Evolutionary conservation across 495 filamentous ascomycete species (phyloP).

Genomic region (Rhypophila decipiens): DNA sequence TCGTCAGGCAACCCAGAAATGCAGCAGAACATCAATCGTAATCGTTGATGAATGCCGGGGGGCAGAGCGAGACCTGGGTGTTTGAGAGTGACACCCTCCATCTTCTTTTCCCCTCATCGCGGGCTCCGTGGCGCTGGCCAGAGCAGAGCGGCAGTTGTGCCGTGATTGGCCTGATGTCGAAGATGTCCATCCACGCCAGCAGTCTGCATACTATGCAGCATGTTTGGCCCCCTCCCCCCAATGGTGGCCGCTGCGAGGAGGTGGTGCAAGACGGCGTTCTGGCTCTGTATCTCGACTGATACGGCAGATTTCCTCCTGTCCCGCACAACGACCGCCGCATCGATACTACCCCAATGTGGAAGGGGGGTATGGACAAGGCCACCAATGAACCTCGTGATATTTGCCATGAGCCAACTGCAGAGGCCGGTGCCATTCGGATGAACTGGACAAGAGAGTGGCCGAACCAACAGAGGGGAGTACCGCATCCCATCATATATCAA

Average conservation of each 20-base stretch:
- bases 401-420: slow-evolving; percentile 10
- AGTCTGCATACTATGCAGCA: neutral
- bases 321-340: neutral
- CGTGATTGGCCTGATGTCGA: slow-evolving; percentile 13
- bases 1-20: too few relatives aligned
- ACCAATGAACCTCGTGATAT: slow-evolving; percentile 12
- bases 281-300: neutral
- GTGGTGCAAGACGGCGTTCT: neutral
- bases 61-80: neutral
- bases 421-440: neutral
- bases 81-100: neutral
- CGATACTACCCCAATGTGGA: neutral
- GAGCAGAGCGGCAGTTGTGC: neutral
- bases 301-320: neutral
- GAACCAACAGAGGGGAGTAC: neutral
- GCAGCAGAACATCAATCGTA: too few relatives aligned
- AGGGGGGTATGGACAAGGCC: slow-evolving; percentile 9
- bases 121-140: slow-evolving; percentile 7
- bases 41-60: neutral
- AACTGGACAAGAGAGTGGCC: neutral
- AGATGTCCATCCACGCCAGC: neutral
- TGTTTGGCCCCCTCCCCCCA: too few relatives aligned
- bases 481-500: too few relatives aligned
- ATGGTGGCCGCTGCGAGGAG: neutral
- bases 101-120: neutral